These are phyloP conservation scores for Closterium sp. DNA, from an alignment of 139 green algal genomes.

Conservation along the genomic window DNA sequence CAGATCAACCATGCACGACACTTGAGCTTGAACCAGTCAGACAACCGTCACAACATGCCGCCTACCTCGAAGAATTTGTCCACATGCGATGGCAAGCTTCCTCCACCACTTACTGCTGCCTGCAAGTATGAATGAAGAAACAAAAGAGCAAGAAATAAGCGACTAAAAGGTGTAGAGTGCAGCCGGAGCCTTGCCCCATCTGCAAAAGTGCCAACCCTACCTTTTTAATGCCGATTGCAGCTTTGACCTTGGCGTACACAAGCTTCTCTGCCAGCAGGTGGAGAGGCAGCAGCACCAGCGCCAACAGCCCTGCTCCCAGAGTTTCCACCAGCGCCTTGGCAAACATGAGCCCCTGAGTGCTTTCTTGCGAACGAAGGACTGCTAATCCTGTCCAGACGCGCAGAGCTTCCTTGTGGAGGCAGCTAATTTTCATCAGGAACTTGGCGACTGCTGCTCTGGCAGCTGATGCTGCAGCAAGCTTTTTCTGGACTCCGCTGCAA, in stretches of 20 bases:
- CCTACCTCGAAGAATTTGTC: constrained; percentile 88
- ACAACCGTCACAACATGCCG: too few species aligned
- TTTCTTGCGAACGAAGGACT: not conserved
- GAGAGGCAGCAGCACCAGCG: constrained; percentile 69
- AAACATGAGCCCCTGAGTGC: not conserved
- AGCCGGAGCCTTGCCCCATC: not conserved
- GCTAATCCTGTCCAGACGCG: constrained; percentile 57
- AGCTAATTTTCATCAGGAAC: constrained; percentile 42
- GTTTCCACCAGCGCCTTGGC: not conserved
- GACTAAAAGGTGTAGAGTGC: not conserved
- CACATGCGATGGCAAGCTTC: constrained; percentile 76
- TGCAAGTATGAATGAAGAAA: not conserved
- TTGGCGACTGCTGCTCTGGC: not conserved
- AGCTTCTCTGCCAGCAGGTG: constrained; percentile 65
- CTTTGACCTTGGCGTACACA: constrained; percentile 70
- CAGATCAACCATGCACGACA: not conserved
- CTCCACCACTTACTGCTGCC: constrained; percentile 77
- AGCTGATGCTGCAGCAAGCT: constrained; percentile 57
- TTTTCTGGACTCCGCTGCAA: constrained; percentile 62
- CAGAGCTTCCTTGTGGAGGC: constrained; percentile 54
- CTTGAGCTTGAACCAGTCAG: too few species aligned
- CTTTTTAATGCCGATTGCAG: constrained; percentile 61
- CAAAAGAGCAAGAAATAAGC: not conserved
- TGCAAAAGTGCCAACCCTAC: not conserved
- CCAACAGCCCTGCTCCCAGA: constrained; percentile 9